These are phyloP conservation scores for Stenogyne calaminthoides DNA, from an alignment of 305 asterid species.

Conservation along the genomic window DNA sequence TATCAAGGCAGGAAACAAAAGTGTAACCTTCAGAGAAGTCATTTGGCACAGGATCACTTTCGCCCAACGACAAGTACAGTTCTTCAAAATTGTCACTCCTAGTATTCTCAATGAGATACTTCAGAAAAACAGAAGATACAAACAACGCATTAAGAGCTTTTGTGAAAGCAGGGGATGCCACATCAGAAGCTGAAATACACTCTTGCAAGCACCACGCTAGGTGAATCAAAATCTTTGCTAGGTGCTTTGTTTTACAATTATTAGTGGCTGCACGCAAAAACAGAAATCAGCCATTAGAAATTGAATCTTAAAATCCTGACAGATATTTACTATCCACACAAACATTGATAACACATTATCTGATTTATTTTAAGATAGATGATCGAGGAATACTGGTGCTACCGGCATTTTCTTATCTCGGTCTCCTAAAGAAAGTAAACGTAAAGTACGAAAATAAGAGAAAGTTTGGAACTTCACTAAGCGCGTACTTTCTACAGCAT, in stretches of 20 bases:
- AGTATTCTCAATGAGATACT: slow-evolving; percentile 76
- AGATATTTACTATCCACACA: slow-evolving; percentile 10
- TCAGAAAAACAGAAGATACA: slow-evolving; percentile 85
- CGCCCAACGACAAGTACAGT: slow-evolving; percentile 67
- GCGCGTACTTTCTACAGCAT: slow-evolving; percentile 1
- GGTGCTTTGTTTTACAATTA: slow-evolving; percentile 84
- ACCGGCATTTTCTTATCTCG: not conserved
- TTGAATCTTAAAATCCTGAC: slow-evolving; percentile 11
- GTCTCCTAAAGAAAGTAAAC: slow-evolving; percentile 3
- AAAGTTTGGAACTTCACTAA: slow-evolving; percentile 11
- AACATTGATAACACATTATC: slow-evolving; percentile 1
- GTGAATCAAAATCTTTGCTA: slow-evolving; percentile 84
- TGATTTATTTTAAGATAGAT: not conserved
- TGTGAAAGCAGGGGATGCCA: slow-evolving; percentile 53
- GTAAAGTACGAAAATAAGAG: not conserved
- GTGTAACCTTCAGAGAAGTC: slow-evolving; percentile 64
- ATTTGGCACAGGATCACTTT: slow-evolving; percentile 61
- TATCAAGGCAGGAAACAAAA: slow-evolving; percentile 22
- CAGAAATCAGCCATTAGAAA: slow-evolving; percentile 30
- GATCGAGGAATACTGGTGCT: not conserved
- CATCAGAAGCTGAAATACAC: slow-evolving; percentile 69
- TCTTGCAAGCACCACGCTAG: slow-evolving; percentile 89
- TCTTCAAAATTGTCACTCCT: slow-evolving; percentile 77
- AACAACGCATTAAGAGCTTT: slow-evolving; percentile 84
- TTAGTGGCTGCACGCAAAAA: slow-evolving; percentile 65